These are phyloP conservation scores for Calonectria fujianensis DNA, from an alignment of 2,329 filamentous ascomycete species.

Conservation along the genomic window DNA sequence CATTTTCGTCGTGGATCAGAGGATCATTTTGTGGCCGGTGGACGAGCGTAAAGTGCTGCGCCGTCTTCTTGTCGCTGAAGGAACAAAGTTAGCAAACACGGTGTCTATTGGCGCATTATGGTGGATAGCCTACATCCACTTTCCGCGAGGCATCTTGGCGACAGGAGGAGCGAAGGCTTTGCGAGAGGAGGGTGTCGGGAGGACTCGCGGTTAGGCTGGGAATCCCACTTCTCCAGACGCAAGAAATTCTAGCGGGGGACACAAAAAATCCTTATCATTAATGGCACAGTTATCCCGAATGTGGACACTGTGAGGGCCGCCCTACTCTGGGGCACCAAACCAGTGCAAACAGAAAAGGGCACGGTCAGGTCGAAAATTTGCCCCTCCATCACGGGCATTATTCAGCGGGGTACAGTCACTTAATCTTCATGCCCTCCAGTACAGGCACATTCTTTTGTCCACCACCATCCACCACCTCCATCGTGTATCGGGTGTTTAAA, in stretches of 20 bases:
- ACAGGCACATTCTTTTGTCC: constrained; percentile 46
- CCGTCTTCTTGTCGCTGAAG: constrained; percentile 86
- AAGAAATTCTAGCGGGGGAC: constrained; percentile 58
- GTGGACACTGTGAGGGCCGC: constrained; percentile 56
- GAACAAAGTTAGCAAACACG: constrained; percentile 37
- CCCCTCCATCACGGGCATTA: constrained; percentile 69
- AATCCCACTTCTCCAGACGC: constrained; percentile 52
- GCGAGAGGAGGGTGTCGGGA: constrained; percentile 37
- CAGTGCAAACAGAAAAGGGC: constrained; percentile 54
- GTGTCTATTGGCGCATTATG: background rate
- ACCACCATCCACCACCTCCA: constrained; percentile 36
- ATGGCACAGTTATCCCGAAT: constrained; percentile 52
- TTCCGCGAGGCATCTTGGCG: constrained; percentile 82
- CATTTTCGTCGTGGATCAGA: constrained; percentile 92
- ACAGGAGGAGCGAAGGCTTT: constrained; percentile 45
- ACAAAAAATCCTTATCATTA: constrained; percentile 57
- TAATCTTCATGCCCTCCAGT: constrained; percentile 47
- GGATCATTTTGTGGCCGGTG: constrained; percentile 98
- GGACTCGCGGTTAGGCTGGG: constrained; percentile 52
- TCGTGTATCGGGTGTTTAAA: constrained; percentile 41
- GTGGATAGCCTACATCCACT: constrained; percentile 75
- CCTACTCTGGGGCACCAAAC: constrained; percentile 34
- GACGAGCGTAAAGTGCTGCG: constrained; percentile 94
- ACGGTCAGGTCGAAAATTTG: constrained; percentile 64
- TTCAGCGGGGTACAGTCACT: constrained; percentile 58